These are phyloP conservation scores for Eucalyptus decipiens DNA, from an alignment of 345 rosid genomes.

Conservation along the genomic window DNA sequence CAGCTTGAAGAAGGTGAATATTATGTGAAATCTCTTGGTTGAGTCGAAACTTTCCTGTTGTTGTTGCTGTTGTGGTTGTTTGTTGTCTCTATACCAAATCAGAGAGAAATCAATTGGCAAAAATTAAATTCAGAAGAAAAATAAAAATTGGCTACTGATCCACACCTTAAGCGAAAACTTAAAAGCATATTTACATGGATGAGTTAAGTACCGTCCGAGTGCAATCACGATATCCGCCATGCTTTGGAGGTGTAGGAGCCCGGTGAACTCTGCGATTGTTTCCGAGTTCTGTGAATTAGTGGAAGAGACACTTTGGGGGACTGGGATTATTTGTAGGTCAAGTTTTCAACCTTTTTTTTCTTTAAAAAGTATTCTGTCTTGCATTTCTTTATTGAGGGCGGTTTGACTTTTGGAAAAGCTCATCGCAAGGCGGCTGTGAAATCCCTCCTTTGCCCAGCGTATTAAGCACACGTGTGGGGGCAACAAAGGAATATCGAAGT, in stretches of 20 bases:
- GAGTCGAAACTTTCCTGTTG: neutral
- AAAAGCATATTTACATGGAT: neutral
- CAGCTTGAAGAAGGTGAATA: rapidly evolving
- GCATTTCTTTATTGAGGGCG: too few relatives aligned
- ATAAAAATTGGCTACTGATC: neutral
- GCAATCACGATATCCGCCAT: neutral
- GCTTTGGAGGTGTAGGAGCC: neutral
- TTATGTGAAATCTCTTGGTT: neutral
- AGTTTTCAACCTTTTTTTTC: neutral
- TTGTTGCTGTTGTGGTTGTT: neutral
- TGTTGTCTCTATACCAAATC: rapidly evolving
- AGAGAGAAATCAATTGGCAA: neutral
- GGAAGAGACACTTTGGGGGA: neutral
- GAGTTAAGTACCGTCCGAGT: neutral
- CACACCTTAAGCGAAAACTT: rapidly evolving
- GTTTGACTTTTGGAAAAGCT: neutral
- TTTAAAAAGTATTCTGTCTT: rapidly evolving
- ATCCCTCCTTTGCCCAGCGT: too few relatives aligned
- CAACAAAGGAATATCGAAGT: too few relatives aligned
- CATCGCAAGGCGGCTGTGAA: too few relatives aligned
- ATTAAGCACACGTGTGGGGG: too few relatives aligned
- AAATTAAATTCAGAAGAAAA: neutral
- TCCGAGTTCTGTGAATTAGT: neutral
- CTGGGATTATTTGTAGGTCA: neutral
- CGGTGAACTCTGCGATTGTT: neutral